phyloP scores from a whole-genome alignment of 73 alveolate genomes.

The Chromera velia region DNA sequence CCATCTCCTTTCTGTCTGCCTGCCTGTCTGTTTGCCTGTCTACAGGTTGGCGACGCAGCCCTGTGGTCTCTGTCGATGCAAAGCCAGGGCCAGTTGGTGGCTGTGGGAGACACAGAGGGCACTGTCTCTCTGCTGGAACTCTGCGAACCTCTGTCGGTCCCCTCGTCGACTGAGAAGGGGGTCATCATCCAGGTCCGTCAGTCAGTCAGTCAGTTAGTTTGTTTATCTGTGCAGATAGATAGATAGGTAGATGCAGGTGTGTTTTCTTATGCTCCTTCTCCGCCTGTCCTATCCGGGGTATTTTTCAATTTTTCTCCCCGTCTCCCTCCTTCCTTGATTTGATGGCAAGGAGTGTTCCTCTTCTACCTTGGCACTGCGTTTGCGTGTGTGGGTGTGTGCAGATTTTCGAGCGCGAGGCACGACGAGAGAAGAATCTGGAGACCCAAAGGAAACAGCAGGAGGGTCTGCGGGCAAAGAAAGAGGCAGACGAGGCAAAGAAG shows the following conservation, averaged over 20 bases:
- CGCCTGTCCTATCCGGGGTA: too few species aligned
- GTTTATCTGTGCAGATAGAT: too few species aligned
- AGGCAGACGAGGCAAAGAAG: too few species aligned
- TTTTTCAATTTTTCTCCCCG: too few species aligned
- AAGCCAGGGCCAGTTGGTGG: slow-evolving; percentile 56
- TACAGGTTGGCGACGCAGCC: slow-evolving; percentile 34
- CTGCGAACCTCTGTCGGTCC: slow-evolving; percentile 67
- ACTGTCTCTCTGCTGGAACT: slow-evolving; percentile 75
- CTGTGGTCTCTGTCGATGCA: slow-evolving; percentile 48
- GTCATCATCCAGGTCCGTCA: slow-evolving; percentile 44
- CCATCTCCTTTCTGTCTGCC: too few species aligned
- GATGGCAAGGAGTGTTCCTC: too few species aligned
- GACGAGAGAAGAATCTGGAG: slow-evolving; percentile 81
- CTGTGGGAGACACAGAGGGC: slow-evolving; percentile 88
- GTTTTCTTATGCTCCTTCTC: neutral
- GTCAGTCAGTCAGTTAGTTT: too few species aligned
- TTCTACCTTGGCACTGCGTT: too few species aligned
- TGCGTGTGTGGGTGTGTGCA: neutral
- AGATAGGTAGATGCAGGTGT: neutral
- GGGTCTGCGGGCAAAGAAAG: slow-evolving; percentile 39
- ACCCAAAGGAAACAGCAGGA: slow-evolving; percentile 63
- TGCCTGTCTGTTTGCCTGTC: slow-evolving; percentile 21
- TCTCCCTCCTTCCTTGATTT: too few species aligned
- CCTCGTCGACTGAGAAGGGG: slow-evolving; percentile 66
- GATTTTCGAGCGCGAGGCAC: slow-evolving; percentile 77